Evolutionary conservation across 768 basidiomycete genomes (phyloP), one percentile per base, ranked within the genome.

Genomic region (Suillus paluster): DNA sequence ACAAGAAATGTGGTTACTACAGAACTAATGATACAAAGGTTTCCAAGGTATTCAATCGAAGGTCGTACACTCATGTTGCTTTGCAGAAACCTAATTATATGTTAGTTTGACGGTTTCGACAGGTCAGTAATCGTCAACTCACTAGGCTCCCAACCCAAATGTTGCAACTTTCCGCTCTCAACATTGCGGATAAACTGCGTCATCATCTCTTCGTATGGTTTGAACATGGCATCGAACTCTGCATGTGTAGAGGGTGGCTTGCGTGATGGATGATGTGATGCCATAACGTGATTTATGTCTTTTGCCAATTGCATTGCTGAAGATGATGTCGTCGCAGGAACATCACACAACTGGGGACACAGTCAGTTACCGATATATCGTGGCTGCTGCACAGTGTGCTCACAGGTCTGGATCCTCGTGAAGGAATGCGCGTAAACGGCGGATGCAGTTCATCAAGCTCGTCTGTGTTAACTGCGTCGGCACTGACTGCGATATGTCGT

Each of bases 111-210:
- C 30, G 5, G 19, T 19, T 27, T 27, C 6, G 23, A 55, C 36
- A 55, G 25, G 25, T 9, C 38, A 27, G 38, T 12, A 6, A 25
- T 38, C 9, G 19, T 2, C 10, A 21, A 62, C 69, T 57, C 19
- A 76, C 73, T 67, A 19, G 65, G 49, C 52, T 68, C 71, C 73
- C 71, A 74, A 14, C 73, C 75, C 5, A 76, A 59, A 4, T 25
- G 42, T 30, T 12, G 59, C 11, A 76, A 64, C 41, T 60, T 60
- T 12, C 73, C 73, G 17, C 50, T 57, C 14, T 68, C 58, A 23
- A 68, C 66, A 42, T 58, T 64, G 42, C 60, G 9, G 54, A 76
- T 54, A 17, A 74, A 75, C 0, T 21, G 19, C 1, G 61, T 56
- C 9, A 76, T 73, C 58, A 65, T 64, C 7, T 55, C 48, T 49